These are phyloP conservation scores for Ogataea naganishii DNA, from an alignment of 805 yeast genomes.

Conservation along the genomic window DNA sequence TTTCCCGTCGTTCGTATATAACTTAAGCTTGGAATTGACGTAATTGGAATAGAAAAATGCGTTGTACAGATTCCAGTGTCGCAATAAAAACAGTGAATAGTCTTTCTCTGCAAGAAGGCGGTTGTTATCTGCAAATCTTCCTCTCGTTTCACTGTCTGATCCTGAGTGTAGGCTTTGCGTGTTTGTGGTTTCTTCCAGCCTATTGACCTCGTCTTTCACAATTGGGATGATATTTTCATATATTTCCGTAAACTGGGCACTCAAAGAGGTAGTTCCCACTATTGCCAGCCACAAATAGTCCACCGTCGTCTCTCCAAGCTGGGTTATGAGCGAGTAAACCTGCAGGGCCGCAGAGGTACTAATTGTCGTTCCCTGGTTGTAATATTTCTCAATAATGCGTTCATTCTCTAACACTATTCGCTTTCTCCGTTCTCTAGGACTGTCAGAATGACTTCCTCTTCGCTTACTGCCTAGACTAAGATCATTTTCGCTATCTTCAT, in stretches of 20 bases:
- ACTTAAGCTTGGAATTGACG: constrained; percentile 74
- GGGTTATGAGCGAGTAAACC: constrained; percentile 68
- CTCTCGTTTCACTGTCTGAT: constrained; percentile 10
- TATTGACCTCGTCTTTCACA: constrained; percentile 71
- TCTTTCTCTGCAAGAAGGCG: constrained; percentile 66
- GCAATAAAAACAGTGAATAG: constrained; percentile 72
- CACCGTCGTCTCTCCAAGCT: constrained; percentile 71
- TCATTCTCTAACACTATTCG: constrained; percentile 38
- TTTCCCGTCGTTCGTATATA: constrained; percentile 91
- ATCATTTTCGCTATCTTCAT: constrained; percentile 10
- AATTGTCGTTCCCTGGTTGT: constrained; percentile 74
- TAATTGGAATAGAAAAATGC: constrained; percentile 86
- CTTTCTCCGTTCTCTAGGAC: constrained; percentile 29
- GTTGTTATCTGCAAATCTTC: constrained; percentile 23
- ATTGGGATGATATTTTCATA: constrained; percentile 68
- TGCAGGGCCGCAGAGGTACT: constrained; percentile 71
- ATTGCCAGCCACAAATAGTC: constrained; percentile 79
- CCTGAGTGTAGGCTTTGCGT: no score
- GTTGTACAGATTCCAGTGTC: constrained; percentile 92
- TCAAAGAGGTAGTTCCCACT: constrained; percentile 80
- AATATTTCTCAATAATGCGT: constrained; percentile 60
- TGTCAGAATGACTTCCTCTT: constrained; percentile 23
- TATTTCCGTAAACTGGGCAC: constrained; percentile 62
- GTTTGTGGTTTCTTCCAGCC: constrained; percentile 51
- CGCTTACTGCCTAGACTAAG: background rate